Evolutionary conservation across 768 basidiomycete species (phyloP).

Genomic region (Steccherinum ochraceum): DNA sequence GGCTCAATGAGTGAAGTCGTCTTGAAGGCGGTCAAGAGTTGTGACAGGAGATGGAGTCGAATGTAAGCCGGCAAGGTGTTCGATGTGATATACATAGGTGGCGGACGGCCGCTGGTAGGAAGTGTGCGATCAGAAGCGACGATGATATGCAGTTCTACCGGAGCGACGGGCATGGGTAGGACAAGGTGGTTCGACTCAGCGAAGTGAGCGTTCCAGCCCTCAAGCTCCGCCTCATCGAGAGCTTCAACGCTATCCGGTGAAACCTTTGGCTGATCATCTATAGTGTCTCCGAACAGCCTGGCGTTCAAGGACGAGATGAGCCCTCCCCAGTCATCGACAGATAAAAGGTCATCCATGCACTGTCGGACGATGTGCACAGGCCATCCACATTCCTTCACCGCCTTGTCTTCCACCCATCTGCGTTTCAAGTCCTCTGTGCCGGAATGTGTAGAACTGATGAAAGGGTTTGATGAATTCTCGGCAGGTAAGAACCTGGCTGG

Average conservation of each 20-base stretch:
- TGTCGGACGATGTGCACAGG: constrained; percentile 65
- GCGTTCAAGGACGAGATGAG: constrained; percentile 52
- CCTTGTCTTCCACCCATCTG: constrained; percentile 77
- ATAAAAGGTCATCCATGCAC: constrained; percentile 30
- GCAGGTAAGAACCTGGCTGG: constrained; percentile 64
- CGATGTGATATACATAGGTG: constrained; percentile 74
- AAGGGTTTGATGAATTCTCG: constrained; percentile 61
- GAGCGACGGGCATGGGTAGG: constrained; percentile 61
- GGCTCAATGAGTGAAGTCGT: constrained; percentile 49
- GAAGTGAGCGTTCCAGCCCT: constrained; percentile 42
- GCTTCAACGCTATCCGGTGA: constrained; percentile 31
- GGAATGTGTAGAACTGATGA: constrained; percentile 59
- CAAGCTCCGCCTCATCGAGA: constrained; percentile 27
- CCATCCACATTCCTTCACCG: constrained; percentile 80
- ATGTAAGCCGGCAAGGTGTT: constrained; percentile 68
- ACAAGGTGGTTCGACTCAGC: constrained; percentile 40
- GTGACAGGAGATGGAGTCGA: constrained; percentile 72
- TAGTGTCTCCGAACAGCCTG: constrained; percentile 41
- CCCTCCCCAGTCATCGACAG: constrained; percentile 43
- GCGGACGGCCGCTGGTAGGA: constrained; percentile 42
- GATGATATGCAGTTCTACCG: constrained; percentile 62
- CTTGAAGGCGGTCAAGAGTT: constrained; percentile 52
- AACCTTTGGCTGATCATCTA: background rate
- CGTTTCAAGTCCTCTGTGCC: constrained; percentile 58
- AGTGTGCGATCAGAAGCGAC: constrained; percentile 40